phyloP scores from a whole-genome alignment of 805 yeast species.

The Candida incommunis region DNA sequence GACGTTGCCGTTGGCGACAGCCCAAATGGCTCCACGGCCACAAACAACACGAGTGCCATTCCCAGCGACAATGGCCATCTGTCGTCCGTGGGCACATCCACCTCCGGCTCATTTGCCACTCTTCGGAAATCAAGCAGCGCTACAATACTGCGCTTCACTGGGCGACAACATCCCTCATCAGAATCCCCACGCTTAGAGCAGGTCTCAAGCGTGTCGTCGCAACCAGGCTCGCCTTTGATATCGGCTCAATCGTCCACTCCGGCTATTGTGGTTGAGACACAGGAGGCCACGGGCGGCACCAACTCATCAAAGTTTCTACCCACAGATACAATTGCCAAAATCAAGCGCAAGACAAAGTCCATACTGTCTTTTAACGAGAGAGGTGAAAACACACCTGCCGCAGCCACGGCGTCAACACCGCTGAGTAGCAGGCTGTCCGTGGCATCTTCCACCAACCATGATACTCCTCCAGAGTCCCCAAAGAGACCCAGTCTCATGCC shows the following conservation, averaged over 20 bases:
- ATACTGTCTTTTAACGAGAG: not conserved
- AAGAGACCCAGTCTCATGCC: not conserved
- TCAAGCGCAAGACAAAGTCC: slow-evolving; percentile 1
- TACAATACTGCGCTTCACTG: not conserved
- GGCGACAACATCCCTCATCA: not conserved
- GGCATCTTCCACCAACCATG: not conserved
- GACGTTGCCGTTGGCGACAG: too few relatives aligned
- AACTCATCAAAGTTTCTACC: not conserved
- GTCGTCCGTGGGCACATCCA: not conserved
- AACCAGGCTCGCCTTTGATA: too few relatives aligned
- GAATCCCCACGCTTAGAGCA: not conserved
- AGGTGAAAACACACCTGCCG: not conserved
- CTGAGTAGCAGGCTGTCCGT: not conserved
- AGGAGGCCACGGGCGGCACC: not conserved
- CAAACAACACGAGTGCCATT: too few relatives aligned
- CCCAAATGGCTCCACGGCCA: too few relatives aligned
- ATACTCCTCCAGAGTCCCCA: not conserved
- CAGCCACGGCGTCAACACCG: not conserved
- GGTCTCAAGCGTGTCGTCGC: slow-evolving; percentile 1
- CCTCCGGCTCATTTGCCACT: not conserved
- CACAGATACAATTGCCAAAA: not conserved
- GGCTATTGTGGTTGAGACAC: not conserved
- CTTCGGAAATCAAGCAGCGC: not conserved
- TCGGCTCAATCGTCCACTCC: not conserved
- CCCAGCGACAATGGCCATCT: too few relatives aligned